Base-by-base conservation (phyloP, 768 basidiomycete species). In the Chalciporus chontae region DNA sequence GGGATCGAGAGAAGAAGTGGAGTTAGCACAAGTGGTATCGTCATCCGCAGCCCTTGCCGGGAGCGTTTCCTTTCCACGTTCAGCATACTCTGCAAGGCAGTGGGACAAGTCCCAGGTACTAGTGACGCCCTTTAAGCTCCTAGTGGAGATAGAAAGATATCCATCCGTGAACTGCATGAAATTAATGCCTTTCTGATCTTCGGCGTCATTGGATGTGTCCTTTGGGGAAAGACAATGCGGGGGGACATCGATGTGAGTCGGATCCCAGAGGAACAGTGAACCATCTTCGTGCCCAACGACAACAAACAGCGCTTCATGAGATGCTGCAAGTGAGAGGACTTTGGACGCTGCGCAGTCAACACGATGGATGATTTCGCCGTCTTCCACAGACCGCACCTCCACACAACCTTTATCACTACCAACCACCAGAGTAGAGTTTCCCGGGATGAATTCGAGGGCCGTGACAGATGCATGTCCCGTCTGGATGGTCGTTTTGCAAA, bases 201-300 rank as follows among this genome's bases (percentile, higher is more conserved):
- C 31, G 27, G n/a, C 5, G 14, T 13, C 17, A 17, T 44, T 29
- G 26, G 43, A 42, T 5, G 47, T 40, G 19, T 47, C 43, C 34
- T 29, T n/a, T 24, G 58, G 40, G 1, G 26, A 45, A n/a, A 53
- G 43, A 11, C 44, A 45, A 24, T 52, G 57, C 13, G 58, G 49
- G 6, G 14, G 9, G 27, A 42, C 11, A n/a, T 50, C 1, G n/a
- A 21, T 5, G 17, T 29, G 32, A 13, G 50, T 39, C 11, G 56
- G 57, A 41, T 54, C 51, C 59, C 59, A 62, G 14, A 59, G 15
- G 32, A 52, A 54, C 3, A 53, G 17, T 36, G 60, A 55, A 5
- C 56, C 53, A 34, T 62, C 50, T 39, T 38, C 48, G 8, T 47
- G 40, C 11, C 56, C 61, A 18, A 50, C 23, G 24, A 53, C 24